Evolutionary conservation across 331 rosid species (phyloP).

Genomic region (Erythrophleum ivorense): DNA sequence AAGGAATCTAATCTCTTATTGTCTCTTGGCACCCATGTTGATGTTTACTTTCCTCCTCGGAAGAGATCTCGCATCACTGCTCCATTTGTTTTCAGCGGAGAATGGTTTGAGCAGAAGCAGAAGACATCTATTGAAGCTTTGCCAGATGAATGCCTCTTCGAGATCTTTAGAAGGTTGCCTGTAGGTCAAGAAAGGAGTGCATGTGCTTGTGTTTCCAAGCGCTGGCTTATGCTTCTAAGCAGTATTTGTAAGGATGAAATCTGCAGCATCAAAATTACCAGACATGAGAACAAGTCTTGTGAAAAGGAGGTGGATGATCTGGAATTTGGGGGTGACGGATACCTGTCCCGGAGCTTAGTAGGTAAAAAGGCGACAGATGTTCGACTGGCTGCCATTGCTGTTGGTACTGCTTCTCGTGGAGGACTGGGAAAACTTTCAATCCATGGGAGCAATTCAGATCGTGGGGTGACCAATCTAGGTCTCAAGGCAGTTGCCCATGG

Average conservation of each 20-base stretch:
- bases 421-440: slow-evolving; percentile 93
- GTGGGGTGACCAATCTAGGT: slow-evolving; percentile 69
- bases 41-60: slow-evolving; percentile 73
- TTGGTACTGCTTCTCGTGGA: slow-evolving; percentile 88
- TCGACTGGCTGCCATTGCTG: slow-evolving; percentile 93
- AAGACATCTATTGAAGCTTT: slow-evolving; percentile 70
- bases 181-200: slow-evolving; percentile 81
- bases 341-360: slow-evolving; percentile 91
- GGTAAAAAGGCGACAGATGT: slow-evolving; percentile 95
- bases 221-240: slow-evolving; percentile 89
- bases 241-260: slow-evolving; percentile 70
- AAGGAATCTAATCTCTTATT: slow-evolving; percentile 78
- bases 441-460: slow-evolving; percentile 68
- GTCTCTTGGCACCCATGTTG: slow-evolving; percentile 75
- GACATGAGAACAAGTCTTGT: slow-evolving; percentile 27
- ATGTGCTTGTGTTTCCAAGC: slow-evolving; percentile 82
- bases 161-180: slow-evolving; percentile 85
- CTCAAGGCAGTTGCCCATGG: slow-evolving; percentile 84
- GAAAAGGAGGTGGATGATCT: slow-evolving; percentile 52
- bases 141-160: slow-evolving; percentile 95
- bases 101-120: slow-evolving; percentile 68
- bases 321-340: slow-evolving; percentile 76
- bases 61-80: slow-evolving; percentile 86
- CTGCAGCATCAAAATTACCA: slow-evolving; percentile 44
- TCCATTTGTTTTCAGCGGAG: slow-evolving; percentile 67